These are phyloP conservation scores for Bolboschoenus planiculmis DNA, from an alignment of 176 grass and related monocot genomes.

Conservation along the genomic window DNA sequence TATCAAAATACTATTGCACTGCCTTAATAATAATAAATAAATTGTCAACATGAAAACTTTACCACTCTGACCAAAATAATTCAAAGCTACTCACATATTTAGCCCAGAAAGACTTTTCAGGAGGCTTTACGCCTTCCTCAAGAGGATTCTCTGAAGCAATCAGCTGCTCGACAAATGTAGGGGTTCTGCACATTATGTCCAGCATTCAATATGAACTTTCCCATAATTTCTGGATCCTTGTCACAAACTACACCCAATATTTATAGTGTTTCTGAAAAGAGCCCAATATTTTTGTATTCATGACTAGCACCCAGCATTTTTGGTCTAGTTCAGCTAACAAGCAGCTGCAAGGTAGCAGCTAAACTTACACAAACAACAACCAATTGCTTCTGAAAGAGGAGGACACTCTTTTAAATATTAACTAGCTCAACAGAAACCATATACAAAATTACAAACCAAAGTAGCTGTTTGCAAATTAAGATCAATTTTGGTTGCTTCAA, in stretches of 20 bases:
- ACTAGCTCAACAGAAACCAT: not conserved
- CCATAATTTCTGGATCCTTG: not conserved
- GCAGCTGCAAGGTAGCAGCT: not conserved
- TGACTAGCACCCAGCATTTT: not conserved
- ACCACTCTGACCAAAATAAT: not conserved
- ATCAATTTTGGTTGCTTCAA: not conserved
- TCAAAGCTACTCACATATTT: constrained; percentile 79
- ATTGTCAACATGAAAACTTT: not conserved
- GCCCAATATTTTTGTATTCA: not conserved
- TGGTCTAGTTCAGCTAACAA: not conserved
- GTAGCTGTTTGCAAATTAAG: not conserved
- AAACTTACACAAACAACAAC: not conserved
- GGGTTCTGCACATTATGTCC: constrained; percentile 49
- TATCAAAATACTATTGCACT: not conserved
- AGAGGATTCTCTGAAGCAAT: constrained; percentile 53
- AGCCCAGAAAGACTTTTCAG: constrained; percentile 94
- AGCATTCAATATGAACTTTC: not conserved
- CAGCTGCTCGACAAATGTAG: constrained; percentile 78
- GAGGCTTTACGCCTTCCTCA: constrained; percentile 72
- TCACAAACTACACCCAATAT: not conserved
- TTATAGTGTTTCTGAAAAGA: not conserved
- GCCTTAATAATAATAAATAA: not conserved
- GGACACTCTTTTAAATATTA: not conserved
- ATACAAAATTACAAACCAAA: not conserved
- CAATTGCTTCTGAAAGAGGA: not conserved